Evolutionary conservation across 1,284 basidiomycete genomes (phyloP), one percentile per base, ranked within the genome.

Genomic region (Puccinia horiana): DNA sequence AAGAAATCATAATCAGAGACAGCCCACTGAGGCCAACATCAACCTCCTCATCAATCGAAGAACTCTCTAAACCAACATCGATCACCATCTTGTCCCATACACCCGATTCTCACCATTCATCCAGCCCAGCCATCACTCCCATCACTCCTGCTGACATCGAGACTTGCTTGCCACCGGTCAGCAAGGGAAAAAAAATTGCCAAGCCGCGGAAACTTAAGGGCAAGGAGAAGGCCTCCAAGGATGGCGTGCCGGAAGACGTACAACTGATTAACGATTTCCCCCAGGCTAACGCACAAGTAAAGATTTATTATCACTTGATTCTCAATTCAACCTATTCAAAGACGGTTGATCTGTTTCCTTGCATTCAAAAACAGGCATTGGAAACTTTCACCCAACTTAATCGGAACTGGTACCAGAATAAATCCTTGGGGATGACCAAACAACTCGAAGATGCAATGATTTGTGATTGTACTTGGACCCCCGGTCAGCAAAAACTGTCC

Each of bases 371-470:
- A 16, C 32, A 84, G 70, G 96, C 96, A 42, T 87, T 92, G 84
- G 88, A 88, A 84, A 93, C 91, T 8, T 99, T 96, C 85, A 88
- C 88, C 83, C 90, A 93, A 87, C 91, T 98, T 85, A 85, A 88
- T 79, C 90, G 89, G 84, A 98, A 96, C 86, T 91, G 92, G 85
- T 98, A 98, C 87, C 94, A 96, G 88, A 92, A 92, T 87, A 92
- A 92, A 86, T 91, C 92, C 58, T 89, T 99, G 78, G 97, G 97
- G 16, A 90, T 91, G 85, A 94, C 93, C 69, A 91, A 93, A 86
- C 94, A 96, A 87, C 91, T 92, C 82, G 90, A 93, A 85, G 95
- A 98, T 88, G 92, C 93, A 88, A 94, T 95, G 92, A 91, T 92
- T 61, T 98, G 95, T 89, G 95, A 97, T 86, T 98, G 95, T 88